Base-by-base conservation (phyloP, 306 rosid genomes). In the Quercus agrifolia region DNA sequence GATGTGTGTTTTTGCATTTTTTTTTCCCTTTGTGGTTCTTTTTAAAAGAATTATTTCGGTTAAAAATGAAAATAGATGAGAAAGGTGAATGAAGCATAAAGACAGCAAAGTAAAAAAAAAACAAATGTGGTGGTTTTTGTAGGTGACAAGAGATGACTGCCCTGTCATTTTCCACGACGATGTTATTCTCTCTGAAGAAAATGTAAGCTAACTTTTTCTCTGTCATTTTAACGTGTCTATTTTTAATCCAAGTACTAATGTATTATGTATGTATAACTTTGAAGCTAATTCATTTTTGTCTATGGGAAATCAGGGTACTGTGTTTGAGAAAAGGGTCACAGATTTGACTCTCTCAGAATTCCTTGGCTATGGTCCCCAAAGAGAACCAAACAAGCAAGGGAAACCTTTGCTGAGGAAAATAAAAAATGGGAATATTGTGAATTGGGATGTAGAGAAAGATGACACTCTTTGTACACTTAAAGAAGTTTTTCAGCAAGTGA, bases 91-190 rank as follows among this genome's bases (percentile, higher is more conserved):
- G 66, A 69, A 28, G 75, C 51, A n/a, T 68, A 6, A 25, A 33
- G 73, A 66, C 49, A 74, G 44, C 54, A 57, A 64, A 38, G 20
- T 38, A 30, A 56, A 62, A 25, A 64, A 72, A 56, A 25, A 20
- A 25, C 15, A 66, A 68, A 71, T 74, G 35, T 71, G 81, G 74
- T 86, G 88, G 15, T 82, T 86, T 88, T 88, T 88, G 90, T 77
- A 88, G 92, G 89, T 88, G 71, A 88, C 92, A 25, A 86, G 31
- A 62, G 92, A 88, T 81, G 80, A 72, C 68, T 88, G 80, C 80
- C 90, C 92, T 0, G 80, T 88, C 71, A 88, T 88, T 52, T 88
- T 88, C 78, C 92, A 88, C 78, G 92, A 88, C 79, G 73, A 88
- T 56, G 70, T 81, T 72, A 86, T 88, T 56, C 79, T 88, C 77